Base-by-base conservation (phyloP, 306 rosid genomes). In the Myrica gale region DNA sequence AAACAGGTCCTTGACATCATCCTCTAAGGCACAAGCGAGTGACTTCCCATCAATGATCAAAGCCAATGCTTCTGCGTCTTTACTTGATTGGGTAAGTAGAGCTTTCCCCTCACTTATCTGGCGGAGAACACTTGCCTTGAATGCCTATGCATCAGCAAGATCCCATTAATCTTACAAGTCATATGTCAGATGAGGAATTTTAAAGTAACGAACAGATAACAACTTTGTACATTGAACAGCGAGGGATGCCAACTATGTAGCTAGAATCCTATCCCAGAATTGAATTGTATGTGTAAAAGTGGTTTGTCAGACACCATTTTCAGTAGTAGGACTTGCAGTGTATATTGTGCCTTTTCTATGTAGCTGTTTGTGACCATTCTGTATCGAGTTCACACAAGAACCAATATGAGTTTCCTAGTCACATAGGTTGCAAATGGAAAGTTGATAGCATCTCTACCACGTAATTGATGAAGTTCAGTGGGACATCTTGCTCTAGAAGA, bases 11-110 rank as follows among this genome's bases (percentile, higher is more conserved):
- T 92, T 89, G 51, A 87, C 88, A 81, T 96, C 99, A 54, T 89
- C 89, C 85, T 88, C 91, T 41, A 96, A 75, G 51, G 98, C 99
- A 82, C 89, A 82, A 56, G 96, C 47, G 71, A 96, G 99, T 73
- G 96, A 96, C 85, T 88, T 96, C 68, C 99, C 99, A 76, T 92
- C 99, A 78, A 96, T 96, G 80, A 96, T 92, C 86, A 96, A 79
- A 80, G 99, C 99, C 78, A 96, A 83, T 6, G 98, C 90, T 80
- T 84, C 92, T 3, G 87, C 72, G 61, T 81, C 83, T 82, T 83
- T 77, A 43, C 44, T 60, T 19, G 89, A 71, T 51, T 78, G 4
- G 23, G 83, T 41, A 63, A 92, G 87, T 56, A 85, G 74, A 13
- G 77, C 47, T 74, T 81, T 88, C 74, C 92, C 99, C 42, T 88